Conservation (phyloP, 108 stramenopile genomes). For the Skeletonema marinoi region DNA sequence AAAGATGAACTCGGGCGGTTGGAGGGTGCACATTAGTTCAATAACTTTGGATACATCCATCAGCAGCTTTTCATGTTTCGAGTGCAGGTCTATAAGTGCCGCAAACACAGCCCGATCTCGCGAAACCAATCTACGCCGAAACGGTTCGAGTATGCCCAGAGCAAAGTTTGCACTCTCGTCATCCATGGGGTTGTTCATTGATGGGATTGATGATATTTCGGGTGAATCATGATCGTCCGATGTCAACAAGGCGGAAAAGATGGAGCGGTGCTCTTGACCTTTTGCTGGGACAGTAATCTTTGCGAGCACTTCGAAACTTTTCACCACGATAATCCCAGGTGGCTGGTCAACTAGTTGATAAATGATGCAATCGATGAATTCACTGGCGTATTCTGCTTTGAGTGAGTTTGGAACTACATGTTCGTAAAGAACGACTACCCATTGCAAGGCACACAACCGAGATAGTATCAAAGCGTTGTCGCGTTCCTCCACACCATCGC, state of each 20-base stretch:
- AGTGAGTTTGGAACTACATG: constrained; percentile 80
- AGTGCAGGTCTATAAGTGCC: constrained; percentile 73
- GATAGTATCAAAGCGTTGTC: constrained; percentile 74
- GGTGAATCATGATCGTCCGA: constrained; percentile 8
- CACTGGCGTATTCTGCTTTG: constrained; percentile 86
- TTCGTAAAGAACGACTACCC: constrained; percentile 87
- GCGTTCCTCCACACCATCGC: constrained; percentile 51
- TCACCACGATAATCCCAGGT: constrained; percentile 76
- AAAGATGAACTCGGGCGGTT: constrained; percentile 88
- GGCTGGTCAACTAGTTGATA: constrained; percentile 84
- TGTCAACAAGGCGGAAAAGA: constrained; percentile 21
- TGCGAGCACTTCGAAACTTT: constrained; percentile 86
- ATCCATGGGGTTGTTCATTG: constrained; percentile 55
- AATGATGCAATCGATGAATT: constrained; percentile 84
- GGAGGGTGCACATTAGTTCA: constrained; percentile 79
- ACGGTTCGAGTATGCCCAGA: constrained; percentile 62
- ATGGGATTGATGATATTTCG: constrained; percentile 18
- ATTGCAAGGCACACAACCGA: constrained; percentile 83
- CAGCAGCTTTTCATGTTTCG: constrained; percentile 65
- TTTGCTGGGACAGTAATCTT: constrained; percentile 78
- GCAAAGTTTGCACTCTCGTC: constrained; percentile 70
- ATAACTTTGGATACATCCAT: constrained; percentile 74
- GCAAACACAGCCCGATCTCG: constrained; percentile 83
- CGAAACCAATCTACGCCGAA: constrained; percentile 53
- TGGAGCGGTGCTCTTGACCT: constrained; percentile 44